Percentiles rank a stretch among this genome's conserved stretches.
Conservation (phyloP, 1,139 yeast species). For the Candida sp. region DNA sequence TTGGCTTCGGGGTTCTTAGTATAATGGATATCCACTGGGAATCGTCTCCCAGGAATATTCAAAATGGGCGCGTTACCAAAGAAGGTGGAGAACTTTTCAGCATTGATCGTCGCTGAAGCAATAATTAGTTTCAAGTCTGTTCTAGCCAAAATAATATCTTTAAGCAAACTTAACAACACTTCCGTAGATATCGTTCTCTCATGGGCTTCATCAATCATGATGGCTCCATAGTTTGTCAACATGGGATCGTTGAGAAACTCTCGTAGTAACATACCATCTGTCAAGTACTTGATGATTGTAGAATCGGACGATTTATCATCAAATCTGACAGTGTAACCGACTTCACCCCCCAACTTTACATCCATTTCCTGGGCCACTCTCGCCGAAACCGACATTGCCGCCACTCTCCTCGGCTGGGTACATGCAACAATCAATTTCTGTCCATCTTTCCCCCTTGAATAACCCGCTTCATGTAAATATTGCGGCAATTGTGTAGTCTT, state of each 20-base stretch:
- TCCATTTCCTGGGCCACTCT: slow-evolving; percentile 91
- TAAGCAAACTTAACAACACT: slow-evolving; percentile 76
- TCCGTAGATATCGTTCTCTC: slow-evolving; percentile 92
- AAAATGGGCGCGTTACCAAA: slow-evolving; percentile 84
- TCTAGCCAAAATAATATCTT: slow-evolving; percentile 62
- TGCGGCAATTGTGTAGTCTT: slow-evolving; percentile 96
- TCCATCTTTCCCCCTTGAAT: slow-evolving; percentile 40
- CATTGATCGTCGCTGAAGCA: slow-evolving; percentile 95
- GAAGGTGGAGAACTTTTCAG: slow-evolving; percentile 75
- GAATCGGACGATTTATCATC: slow-evolving; percentile 66
- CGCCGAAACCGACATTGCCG: slow-evolving; percentile 90
- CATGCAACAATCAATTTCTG: slow-evolving; percentile 62
- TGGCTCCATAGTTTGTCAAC: slow-evolving; percentile 64
- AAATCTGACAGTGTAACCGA: slow-evolving; percentile 86
- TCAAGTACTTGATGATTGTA: slow-evolving; percentile 80
- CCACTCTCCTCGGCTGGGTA: slow-evolving; percentile 95
- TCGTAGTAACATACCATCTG: slow-evolving; percentile 91
- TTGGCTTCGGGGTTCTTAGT: slow-evolving; percentile 89
- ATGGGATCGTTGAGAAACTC: slow-evolving; percentile 81
- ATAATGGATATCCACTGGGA: slow-evolving; percentile 84
- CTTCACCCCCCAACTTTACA: slow-evolving; percentile 66
- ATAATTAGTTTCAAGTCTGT: slow-evolving; percentile 71
- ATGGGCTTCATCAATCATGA: slow-evolving; percentile 97
- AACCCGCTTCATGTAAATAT: slow-evolving; percentile 80
- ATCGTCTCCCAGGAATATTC: slow-evolving; percentile 85